phyloP scores from a whole-genome alignment of 768 basidiomycete genomes.

The Kwoniella newhampshirensis region DNA sequence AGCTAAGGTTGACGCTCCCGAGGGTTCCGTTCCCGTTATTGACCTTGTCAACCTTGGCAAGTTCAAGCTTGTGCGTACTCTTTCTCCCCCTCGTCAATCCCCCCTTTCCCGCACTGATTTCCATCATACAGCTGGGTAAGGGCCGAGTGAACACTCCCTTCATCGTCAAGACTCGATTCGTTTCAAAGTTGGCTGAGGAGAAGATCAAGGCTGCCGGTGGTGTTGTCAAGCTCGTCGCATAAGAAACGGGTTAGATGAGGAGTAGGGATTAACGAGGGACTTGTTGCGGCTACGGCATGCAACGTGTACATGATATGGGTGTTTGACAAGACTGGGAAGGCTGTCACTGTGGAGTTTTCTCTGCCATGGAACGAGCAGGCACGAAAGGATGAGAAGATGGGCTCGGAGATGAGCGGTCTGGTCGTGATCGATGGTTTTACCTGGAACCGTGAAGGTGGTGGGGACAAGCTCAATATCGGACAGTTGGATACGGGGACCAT shows the following conservation, averaged over 20 bases:
- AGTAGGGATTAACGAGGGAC: constrained; percentile 4
- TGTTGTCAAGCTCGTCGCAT: constrained; percentile 90
- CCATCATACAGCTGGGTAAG: constrained; percentile 67
- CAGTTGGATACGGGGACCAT: no score
- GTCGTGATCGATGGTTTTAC: background rate
- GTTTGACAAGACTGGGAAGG: background rate
- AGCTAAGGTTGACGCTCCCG: constrained; percentile 52
- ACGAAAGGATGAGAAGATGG: background rate
- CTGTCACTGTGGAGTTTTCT: no score
- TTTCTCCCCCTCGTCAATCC: background rate
- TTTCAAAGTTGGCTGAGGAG: constrained; percentile 78
- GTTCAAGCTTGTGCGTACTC: constrained; percentile 53
- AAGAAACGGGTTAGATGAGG: constrained; percentile 30
- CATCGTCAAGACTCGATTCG: constrained; percentile 97
- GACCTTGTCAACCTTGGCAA: constrained; percentile 59
- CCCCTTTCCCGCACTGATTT: background rate
- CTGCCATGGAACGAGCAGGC: background rate
- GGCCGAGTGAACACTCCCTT: constrained; percentile 78
- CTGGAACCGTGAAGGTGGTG: background rate
- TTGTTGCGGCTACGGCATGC: constrained; percentile 27
- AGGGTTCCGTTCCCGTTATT: constrained; percentile 77
- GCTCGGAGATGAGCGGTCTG: background rate
- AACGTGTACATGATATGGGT: constrained; percentile 28
- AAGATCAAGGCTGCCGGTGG: constrained; percentile 67
- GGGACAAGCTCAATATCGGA: background rate